These are phyloP conservation scores for Magnusiomyces fungicola DNA, from an alignment of 1,139 yeast genomes.

Conservation along the genomic window DNA sequence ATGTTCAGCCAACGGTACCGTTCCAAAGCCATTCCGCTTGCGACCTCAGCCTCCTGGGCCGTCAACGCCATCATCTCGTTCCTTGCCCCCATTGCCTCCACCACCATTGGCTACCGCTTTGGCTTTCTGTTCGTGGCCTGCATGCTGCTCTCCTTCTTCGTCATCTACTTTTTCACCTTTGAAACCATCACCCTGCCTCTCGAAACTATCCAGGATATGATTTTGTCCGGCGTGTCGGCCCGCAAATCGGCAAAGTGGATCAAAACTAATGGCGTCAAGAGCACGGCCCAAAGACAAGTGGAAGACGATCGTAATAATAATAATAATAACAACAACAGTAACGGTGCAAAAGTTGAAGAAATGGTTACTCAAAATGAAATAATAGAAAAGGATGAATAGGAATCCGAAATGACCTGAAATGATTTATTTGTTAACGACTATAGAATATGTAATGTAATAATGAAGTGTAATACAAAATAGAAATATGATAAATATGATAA, in stretches of 20 bases:
- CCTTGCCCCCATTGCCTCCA: constrained; percentile 63
- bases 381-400: background rate
- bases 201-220: constrained; percentile 65
- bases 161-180: constrained; percentile 59
- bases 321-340: too few species aligned
- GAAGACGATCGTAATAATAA: too few species aligned
- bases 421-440: too few species aligned
- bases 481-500: too few species aligned
- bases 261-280: too few species aligned
- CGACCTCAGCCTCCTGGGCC: constrained; percentile 30
- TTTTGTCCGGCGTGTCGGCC: constrained; percentile 28
- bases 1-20: constrained; percentile 72
- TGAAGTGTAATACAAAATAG: too few species aligned
- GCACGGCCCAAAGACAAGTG: too few species aligned
- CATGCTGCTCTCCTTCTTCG: constrained; percentile 43
- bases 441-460: too few species aligned
- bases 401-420: background rate
- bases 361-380: too few species aligned
- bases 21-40: constrained; percentile 64
- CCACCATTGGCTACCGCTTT: constrained; percentile 39
- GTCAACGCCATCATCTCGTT: constrained; percentile 48
- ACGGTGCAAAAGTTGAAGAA: too few species aligned
- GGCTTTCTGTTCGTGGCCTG: constrained; percentile 51
- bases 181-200: constrained; percentile 72
- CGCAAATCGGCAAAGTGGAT: constrained; percentile 24